Base-by-base conservation (phyloP, 2,329 filamentous ascomycete genomes). In the Venturia nashicola region DNA sequence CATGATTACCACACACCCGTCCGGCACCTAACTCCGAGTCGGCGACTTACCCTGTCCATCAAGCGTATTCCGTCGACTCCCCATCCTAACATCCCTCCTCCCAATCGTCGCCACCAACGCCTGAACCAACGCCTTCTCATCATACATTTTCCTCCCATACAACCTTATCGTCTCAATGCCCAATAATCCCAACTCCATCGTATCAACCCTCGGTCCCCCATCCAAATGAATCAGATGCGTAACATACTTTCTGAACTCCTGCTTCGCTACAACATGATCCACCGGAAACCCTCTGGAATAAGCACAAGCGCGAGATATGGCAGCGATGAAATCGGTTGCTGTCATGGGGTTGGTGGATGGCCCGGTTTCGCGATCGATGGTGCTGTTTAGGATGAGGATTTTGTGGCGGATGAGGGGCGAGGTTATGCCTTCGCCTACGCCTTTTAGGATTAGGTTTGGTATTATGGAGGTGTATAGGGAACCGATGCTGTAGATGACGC, bases 401-500 rank as follows among this genome's bases (percentile, higher is more conserved):
- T 94, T 95, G 70, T 86, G 83, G 8, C 83, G 77, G 20, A 85
- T 80, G 0, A 79, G 70, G 0, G 79, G 75, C 34, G 76, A 75
- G 1, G 81, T 76, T 27, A 90, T 79, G 0, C 85, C 84, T 23
- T 84, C 80, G 0, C 90, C 90, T 0, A 95, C 86, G 4, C 88
- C 89, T 32, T 85, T 82, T 7, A 96, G 81, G 5, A 97, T 83
- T 0, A 97, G 77, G 18, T 86, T 91, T 0, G 93, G 93, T 1
- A 96, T 82, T 42, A 97, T 84, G 5, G 89, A 93, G 0, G 93
- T 97, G 75, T 95, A 97, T 0, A 97, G 79, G 1, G 88, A 92
- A n/a, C 94, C 94, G 65, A 97, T 95, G 73, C 89, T 92, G 76
- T 96, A 97, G 57, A 97, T 84, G 9, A 97, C 80, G 1, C 85